Evolutionary conservation across 108 stramenopile genomes (phyloP), one percentile per base, ranked within the genome.

Genomic region (Nannochloropsis gaditana): DNA sequence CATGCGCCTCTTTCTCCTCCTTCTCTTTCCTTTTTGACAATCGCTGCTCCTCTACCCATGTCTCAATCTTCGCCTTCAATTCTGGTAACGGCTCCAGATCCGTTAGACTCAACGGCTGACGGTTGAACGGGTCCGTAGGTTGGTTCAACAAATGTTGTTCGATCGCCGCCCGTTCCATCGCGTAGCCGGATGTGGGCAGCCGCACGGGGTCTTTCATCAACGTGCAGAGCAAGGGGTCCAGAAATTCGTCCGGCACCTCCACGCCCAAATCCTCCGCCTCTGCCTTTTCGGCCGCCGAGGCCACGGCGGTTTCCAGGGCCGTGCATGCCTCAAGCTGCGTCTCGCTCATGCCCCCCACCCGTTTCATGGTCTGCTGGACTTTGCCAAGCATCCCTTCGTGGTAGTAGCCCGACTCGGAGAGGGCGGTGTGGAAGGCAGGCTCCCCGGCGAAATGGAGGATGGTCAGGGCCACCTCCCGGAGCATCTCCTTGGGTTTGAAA

Each of bases 181-280:
- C 79, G 31, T 91, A 94, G n/a, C 94, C 94, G 88, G 94, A 95
- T 5, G 95, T 95, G 4, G 96, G 96, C 31, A 99, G 91, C 10
- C 85, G 44, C 10, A 98, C 96, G 8, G 98, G 98, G 92, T 98
- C 97, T n/a, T 83, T 88, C 98, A 99, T 99, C 83, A 96, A 91
- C 9, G 92, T 93, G 79, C 86, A 92, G 90, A 97, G 87, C 19
- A 99, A 87, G 79, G 95, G 95, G 87, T 98, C 97, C 86, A 96
- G 79, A 90, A 98, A 99, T 85, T 99, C 96, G 79, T 96, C 96
- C 1, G 98, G 97, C 1, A 84, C 86, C 8, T 90, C 92, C 79
- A 92, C 45, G 9, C 87, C 88, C 44, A 84, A 85, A 41, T 89
- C 89, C 45, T 97, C 88, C 79, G 94, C 94, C 86, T 97, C 96